Evolutionary conservation across 192 early-diverging fungal species (phyloP).

Genomic region (Diversispora eburnea): DNA sequence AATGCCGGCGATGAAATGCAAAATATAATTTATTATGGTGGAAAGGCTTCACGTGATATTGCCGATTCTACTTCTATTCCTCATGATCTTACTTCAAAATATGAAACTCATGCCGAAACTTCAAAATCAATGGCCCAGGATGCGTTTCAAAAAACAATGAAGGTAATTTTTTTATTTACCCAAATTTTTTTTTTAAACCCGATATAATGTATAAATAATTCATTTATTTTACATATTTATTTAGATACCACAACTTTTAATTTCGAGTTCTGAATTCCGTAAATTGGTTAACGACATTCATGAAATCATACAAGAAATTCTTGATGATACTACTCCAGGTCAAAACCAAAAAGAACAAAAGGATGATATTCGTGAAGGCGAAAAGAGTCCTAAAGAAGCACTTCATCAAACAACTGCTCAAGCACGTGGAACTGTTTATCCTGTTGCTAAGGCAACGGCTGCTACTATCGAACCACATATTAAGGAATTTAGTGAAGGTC

Average conservation of each 20-base stretch:
- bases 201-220: not conserved
- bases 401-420: slow-evolving; percentile 23
- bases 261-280: slow-evolving; percentile 49
- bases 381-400: slow-evolving; percentile 31
- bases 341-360: slow-evolving; percentile 19
- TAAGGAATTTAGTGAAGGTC: slow-evolving; percentile 25
- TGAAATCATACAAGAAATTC: slow-evolving; percentile 35
- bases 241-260: slow-evolving; percentile 31
- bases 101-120: slow-evolving; percentile 17
- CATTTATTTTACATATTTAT: not conserved
- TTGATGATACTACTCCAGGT: slow-evolving; percentile 16
- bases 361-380: slow-evolving; percentile 22
- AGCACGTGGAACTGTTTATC: slow-evolving; percentile 28
- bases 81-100: slow-evolving; percentile 8
- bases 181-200: too few relatives aligned
- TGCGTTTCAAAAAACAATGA: not conserved
- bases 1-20: slow-evolving; percentile 49
- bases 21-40: slow-evolving; percentile 34
- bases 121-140: slow-evolving; percentile 34
- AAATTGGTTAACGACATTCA: slow-evolving; percentile 41
- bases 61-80: slow-evolving; percentile 4
- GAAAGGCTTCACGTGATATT: slow-evolving; percentile 27
- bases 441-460: slow-evolving; percentile 31
- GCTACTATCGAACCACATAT: slow-evolving; percentile 24
- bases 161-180: too few relatives aligned